Evolutionary conservation across 164 flowering plant genomes (phyloP).

Genomic region (Protea cynaroides): DNA sequence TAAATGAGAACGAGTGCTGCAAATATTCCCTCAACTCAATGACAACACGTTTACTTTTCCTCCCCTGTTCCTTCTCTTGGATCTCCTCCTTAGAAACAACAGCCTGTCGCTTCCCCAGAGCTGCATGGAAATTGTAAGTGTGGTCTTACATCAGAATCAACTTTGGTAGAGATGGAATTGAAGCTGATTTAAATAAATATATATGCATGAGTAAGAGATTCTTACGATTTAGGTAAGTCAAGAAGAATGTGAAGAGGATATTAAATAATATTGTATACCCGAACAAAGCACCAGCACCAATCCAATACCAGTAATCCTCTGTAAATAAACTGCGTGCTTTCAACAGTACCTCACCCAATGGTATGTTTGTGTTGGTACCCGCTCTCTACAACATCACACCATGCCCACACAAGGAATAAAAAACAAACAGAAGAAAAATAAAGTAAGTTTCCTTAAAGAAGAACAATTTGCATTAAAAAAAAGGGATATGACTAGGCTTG

Average conservation of each 20-base stretch:
- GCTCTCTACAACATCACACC: slow-evolving; percentile 36
- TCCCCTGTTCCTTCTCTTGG: slow-evolving; percentile 46
- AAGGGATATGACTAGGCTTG: too few relatives aligned
- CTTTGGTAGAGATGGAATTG: background rate
- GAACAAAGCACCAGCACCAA: slow-evolving; percentile 84
- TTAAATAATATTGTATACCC: slow-evolving; percentile 80
- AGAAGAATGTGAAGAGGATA: slow-evolving; percentile 59
- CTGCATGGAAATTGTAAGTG: slow-evolving; percentile 31
- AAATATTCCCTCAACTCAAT: slow-evolving; percentile 62
- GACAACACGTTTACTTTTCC: slow-evolving; percentile 43
- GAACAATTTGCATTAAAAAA: background rate
- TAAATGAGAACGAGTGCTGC: slow-evolving; percentile 57
- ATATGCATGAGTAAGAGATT: slow-evolving; percentile 4
- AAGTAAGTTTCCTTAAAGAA: background rate
- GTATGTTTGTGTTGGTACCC: slow-evolving; percentile 27
- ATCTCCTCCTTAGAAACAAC: slow-evolving; percentile 76
- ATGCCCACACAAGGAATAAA: background rate
- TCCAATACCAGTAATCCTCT: slow-evolving; percentile 94
- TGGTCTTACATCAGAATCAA: background rate
- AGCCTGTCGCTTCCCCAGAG: slow-evolving; percentile 76
- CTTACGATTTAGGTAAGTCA: slow-evolving; percentile 88
- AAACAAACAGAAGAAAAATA: background rate
- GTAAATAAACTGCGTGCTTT: slow-evolving; percentile 63
- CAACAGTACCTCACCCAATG: slow-evolving; percentile 60
- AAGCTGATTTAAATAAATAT: background rate